Base-by-base conservation (phyloP, 2,329 filamentous ascomycete genomes). In the Aspergillus niger region DNA sequence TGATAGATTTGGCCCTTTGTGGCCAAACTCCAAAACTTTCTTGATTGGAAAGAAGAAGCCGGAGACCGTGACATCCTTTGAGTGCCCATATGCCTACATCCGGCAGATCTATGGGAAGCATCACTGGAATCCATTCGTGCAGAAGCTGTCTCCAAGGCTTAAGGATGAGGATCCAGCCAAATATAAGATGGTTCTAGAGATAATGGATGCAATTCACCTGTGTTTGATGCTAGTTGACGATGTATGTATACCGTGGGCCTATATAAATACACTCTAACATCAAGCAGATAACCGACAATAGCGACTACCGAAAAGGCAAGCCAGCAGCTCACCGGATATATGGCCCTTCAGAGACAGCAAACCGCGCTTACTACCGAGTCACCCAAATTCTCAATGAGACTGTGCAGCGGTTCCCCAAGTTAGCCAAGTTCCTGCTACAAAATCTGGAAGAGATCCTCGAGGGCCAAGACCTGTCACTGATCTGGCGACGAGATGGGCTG, bases 191-290 rank as follows among this genome's bases (percentile, higher is more conserved):
- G 51, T 69, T 1, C 36, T 67, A 15, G 67, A 70, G 28, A 68
- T 67, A n/a, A 68, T 69, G 68, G 68, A 69, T 43, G 63, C 60
- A 0, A 68, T 70, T 11, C 68, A 70, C 32, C 44, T 70, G 3
- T 68, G 67, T n/a, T 43, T 67, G 13, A 70, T 69, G 61, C 47
- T 70, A 44, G 67, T 70, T 17, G 67, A 70, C 24, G 67, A 69
- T 60, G 67, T 69, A 57, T 22, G 62, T 30, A 41, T 39, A 10
- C 17, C 32, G 8, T 28, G 53, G 22, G 6, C 11, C 3, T n/a
- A 11, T 11, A 22, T 13, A 11, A 41, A 2, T 5, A 10, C 20
- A 32, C 1, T 41, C 13, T 54, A 22, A 22, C 15, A 10, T 26
- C 7, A 15, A 24, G 20, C 15, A 68, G 64, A 67, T 69, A 41